These are phyloP conservation scores for Alternaria alternata DNA, from an alignment of 2,329 filamentous ascomycete species.

Conservation along the genomic window DNA sequence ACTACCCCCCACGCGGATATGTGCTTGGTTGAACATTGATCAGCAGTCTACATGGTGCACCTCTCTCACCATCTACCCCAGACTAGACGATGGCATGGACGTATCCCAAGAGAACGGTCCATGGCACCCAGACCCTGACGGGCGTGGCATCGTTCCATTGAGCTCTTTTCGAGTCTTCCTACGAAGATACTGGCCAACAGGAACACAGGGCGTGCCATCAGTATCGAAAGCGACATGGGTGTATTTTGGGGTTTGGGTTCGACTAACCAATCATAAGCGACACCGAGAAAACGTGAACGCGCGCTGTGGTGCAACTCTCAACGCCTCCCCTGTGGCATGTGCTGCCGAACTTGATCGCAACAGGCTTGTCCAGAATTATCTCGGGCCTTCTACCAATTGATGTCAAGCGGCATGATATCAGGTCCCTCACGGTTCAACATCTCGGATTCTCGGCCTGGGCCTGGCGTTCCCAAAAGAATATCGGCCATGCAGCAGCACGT, in stretches of 20 bases:
- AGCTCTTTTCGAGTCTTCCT: not conserved
- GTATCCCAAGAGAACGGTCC: constrained; percentile 24
- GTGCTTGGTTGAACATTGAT: not conserved
- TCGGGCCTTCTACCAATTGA: constrained; percentile 22
- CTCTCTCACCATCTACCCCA: constrained; percentile 9
- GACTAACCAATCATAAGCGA: constrained; percentile 25
- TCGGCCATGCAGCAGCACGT: constrained; percentile 6
- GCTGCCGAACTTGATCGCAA: constrained; percentile 22
- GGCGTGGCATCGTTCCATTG: constrained; percentile 14
- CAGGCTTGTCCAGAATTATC: constrained; percentile 10
- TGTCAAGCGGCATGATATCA: constrained; percentile 19
- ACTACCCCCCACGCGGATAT: constrained; percentile 12
- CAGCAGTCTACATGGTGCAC: not conserved
- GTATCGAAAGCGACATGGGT: constrained; percentile 15
- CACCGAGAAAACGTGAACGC: constrained; percentile 23
- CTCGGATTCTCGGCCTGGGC: constrained; percentile 4
- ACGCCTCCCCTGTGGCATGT: constrained; percentile 24
- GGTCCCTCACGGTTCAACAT: not conserved
- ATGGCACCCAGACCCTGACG: constrained; percentile 20
- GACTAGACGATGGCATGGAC: constrained; percentile 4
- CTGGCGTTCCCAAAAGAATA: constrained; percentile 14
- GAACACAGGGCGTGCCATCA: constrained; percentile 19
- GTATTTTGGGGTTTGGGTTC: constrained; percentile 9
- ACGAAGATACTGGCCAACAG: constrained; percentile 11
- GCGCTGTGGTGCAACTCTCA: constrained; percentile 25